A percentile compares a stretch with the other conserved stretches of the same genome.
Conservation (phyloP, 2,329 filamentous ascomycete genomes). For the Talaromyces sp. region DNA sequence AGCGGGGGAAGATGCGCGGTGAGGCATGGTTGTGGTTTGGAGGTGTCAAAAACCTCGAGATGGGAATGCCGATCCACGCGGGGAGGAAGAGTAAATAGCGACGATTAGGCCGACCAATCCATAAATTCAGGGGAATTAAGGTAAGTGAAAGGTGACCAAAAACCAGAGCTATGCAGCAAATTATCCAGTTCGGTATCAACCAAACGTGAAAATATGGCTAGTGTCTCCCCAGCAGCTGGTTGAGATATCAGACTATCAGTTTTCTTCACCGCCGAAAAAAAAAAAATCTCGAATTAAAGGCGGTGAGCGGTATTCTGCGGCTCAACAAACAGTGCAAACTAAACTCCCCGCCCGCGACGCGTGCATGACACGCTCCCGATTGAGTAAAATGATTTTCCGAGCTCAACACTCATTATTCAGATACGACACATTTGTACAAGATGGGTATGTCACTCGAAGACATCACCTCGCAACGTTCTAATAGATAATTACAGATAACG, state of each 20-base stretch:
- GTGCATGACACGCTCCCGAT: constrained; percentile 43
- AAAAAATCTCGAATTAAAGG: constrained; percentile 20
- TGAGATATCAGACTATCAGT: constrained; percentile 5
- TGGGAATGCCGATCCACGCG: constrained; percentile 9
- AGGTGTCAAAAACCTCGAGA: constrained; percentile 10
- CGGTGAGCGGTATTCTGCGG: constrained; percentile 12
- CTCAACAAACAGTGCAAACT: constrained; percentile 31
- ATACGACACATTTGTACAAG: constrained; percentile 13
- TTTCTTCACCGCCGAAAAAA: constrained; percentile 24
- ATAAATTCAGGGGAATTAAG: background rate
- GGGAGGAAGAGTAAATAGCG: constrained; percentile 12
- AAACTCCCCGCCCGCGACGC: constrained; percentile 39
- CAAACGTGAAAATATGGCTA: background rate
- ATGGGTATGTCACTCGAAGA: constrained; percentile 35
- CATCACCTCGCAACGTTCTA: background rate
- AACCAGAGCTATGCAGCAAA: background rate
- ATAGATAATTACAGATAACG: constrained; percentile 31
- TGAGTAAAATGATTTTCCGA: constrained; percentile 38
- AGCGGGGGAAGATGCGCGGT: constrained; percentile 75
- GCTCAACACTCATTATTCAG: constrained; percentile 7
- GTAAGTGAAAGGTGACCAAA: background rate
- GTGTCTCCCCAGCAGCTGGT: constrained; percentile 8
- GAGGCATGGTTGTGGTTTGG: constrained; percentile 60
- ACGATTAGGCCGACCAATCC: constrained; percentile 9
- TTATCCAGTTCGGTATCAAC: constrained; percentile 9